Conservation (phyloP, 106 monocot species). For the Posidonia australis region DNA sequence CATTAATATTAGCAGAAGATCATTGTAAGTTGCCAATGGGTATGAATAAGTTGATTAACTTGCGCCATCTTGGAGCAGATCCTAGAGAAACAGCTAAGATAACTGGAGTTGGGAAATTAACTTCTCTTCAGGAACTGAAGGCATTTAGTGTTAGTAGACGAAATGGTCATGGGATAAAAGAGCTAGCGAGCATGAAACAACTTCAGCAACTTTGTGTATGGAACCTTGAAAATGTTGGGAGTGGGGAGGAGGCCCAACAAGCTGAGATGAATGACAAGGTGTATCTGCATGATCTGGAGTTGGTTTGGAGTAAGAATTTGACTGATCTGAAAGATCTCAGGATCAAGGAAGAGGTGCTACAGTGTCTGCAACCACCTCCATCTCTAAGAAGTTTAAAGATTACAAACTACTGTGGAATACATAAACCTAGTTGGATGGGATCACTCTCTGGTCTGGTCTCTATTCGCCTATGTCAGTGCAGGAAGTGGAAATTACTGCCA, state of each 20-base stretch:
- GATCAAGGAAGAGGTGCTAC: not conserved
- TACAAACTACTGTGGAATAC: not conserved
- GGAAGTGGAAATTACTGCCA: not conserved
- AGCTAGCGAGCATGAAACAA: not conserved
- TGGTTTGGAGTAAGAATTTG: not conserved
- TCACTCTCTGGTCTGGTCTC: not conserved
- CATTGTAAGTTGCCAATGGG: constrained; percentile 6
- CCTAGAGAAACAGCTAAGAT: not conserved
- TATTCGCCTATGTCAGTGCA: not conserved
- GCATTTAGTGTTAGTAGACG: not conserved
- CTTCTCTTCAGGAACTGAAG: not conserved
- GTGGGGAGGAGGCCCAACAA: not conserved
- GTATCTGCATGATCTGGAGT: not conserved
- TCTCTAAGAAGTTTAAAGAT: not conserved
- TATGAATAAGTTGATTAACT: not conserved
- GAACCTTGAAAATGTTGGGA: constrained; percentile 1
- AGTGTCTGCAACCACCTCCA: not conserved
- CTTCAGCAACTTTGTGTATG: not conserved
- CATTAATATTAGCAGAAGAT: too few relatives aligned
- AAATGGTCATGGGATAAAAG: not conserved
- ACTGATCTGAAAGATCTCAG: not conserved
- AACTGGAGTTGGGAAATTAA: constrained; percentile 1
- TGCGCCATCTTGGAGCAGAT: constrained; percentile 3
- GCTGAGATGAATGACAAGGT: not conserved
- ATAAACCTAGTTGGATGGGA: not conserved